phyloP scores from a whole-genome alignment of 1,139 yeast genomes.

The Taphrina sp. region DNA sequence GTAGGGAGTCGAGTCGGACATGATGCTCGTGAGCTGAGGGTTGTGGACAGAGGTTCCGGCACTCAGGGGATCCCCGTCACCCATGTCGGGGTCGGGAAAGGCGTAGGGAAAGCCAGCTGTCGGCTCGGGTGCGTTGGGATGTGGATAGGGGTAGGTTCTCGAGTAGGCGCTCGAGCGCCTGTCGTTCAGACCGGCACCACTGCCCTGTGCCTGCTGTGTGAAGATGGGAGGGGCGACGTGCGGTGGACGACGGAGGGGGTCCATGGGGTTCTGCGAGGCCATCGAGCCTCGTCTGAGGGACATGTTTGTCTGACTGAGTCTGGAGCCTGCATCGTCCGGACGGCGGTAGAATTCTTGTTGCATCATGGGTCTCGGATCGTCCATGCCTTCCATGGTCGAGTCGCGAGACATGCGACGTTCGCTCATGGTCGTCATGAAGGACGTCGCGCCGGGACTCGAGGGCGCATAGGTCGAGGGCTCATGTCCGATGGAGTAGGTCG shows the following conservation, averaged over 20 bases:
- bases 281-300: slow-evolving; percentile 27
- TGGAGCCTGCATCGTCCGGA: slow-evolving; percentile 26
- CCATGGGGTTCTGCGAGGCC: slow-evolving; percentile 25
- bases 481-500: slow-evolving; percentile 17
- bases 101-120: slow-evolving; percentile 36
- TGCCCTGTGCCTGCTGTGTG: slow-evolving; percentile 17
- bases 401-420: slow-evolving; percentile 31
- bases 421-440: slow-evolving; percentile 31
- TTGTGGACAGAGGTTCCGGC: slow-evolving; percentile 13
- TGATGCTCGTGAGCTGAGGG: slow-evolving; percentile 6
- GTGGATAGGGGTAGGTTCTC: slow-evolving; percentile 47
- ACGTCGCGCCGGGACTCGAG: slow-evolving; percentile 26
- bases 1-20: slow-evolving; percentile 36
- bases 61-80: slow-evolving; percentile 6
- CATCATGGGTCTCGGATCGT: slow-evolving; percentile 22
- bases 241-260: slow-evolving; percentile 25
- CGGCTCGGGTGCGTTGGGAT: slow-evolving; percentile 38
- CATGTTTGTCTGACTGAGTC: slow-evolving; percentile 20
- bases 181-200: slow-evolving; percentile 2
- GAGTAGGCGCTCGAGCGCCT: slow-evolving; percentile 19
- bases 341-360: slow-evolving; percentile 19
- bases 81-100: slow-evolving; percentile 35
- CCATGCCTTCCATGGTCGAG: slow-evolving; percentile 29
- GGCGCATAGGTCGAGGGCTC: slow-evolving; percentile 28
- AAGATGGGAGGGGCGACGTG: slow-evolving; percentile 32